A percentile compares a stretch with the other conserved stretches of the same genome.
Evolutionary conservation across 2,329 filamentous ascomycete species (phyloP).

Genomic region (Alternaria triticina): DNA sequence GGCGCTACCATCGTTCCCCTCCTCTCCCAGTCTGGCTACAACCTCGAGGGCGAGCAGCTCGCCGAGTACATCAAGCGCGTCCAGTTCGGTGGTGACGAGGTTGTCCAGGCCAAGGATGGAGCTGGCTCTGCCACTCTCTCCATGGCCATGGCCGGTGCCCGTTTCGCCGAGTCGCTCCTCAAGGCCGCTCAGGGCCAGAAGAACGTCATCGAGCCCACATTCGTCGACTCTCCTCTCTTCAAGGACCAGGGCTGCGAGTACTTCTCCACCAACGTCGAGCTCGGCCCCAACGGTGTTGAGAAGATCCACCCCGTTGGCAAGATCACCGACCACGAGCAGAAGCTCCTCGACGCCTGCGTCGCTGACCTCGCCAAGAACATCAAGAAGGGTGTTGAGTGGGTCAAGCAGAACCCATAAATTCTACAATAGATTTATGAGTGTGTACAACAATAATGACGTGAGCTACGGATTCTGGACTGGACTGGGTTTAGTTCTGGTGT

Average conservation of each 20-base stretch:
- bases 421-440: not conserved
- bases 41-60: conserved; percentile 77
- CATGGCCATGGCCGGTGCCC: conserved; percentile 95
- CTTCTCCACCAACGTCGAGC: conserved; percentile 94
- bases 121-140: conserved; percentile 96
- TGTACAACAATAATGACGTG: conserved; percentile 41
- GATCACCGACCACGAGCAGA: conserved; percentile 84
- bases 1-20: conserved; percentile 98
- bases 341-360: conserved; percentile 84
- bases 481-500: conserved; percentile 25
- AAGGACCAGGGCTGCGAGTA: conserved; percentile 98
- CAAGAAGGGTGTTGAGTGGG: conserved; percentile 80
- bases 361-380: conserved; percentile 92
- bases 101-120: conserved; percentile 98
- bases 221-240: conserved; percentile 96
- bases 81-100: conserved; percentile 98
- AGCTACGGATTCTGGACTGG: conserved; percentile 28
- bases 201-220: conserved; percentile 94
- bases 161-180: conserved; percentile 88
- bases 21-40: conserved; percentile 91
- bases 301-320: conserved; percentile 89
- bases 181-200: conserved; percentile 92
- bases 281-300: conserved; percentile 94
- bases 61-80: conserved; percentile 88
- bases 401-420: conserved; percentile 61